Evolutionary conservation across 257 asterid species (phyloP).

Genomic region (Cruciata laevipes): DNA sequence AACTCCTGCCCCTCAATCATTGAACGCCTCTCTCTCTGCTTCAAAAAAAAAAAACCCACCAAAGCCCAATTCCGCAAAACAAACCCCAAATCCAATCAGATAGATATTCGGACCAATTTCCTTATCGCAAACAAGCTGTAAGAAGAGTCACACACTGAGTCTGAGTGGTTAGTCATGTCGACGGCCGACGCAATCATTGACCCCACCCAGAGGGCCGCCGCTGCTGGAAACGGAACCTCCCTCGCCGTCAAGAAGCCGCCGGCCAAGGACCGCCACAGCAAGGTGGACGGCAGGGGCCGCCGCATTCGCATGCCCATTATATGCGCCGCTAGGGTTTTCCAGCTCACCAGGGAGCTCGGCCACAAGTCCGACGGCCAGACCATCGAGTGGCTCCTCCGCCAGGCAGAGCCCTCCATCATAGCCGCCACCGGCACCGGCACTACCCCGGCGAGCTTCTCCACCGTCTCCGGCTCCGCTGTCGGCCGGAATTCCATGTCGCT

Average conservation of each 20-base stretch:
- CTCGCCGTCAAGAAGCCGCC: conserved; percentile 68
- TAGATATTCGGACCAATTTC: background rate
- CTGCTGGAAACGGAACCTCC: conserved; percentile 16
- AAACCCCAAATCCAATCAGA: background rate
- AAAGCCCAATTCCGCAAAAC: background rate
- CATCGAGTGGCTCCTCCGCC: conserved; percentile 95
- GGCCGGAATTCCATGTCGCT: conserved; percentile 19
- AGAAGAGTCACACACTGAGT: background rate
- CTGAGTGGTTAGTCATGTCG: conserved; percentile 11
- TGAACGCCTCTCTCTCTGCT: conserved; percentile 25
- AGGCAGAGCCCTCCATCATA: conserved; percentile 93
- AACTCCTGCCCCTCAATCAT: conserved; percentile 90
- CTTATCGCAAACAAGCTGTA: background rate
- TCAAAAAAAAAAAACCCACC: conserved; percentile 4
- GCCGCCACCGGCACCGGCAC: conserved; percentile 97
- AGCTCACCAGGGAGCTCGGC: conserved; percentile 87
- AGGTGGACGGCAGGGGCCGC: conserved; percentile 92
- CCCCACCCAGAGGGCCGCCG: conserved; percentile 17
- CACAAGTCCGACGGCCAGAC: conserved; percentile 98
- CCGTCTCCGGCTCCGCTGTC: conserved; percentile 20
- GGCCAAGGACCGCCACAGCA: conserved; percentile 94
- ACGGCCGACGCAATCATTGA: conserved; percentile 22
- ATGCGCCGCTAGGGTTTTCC: conserved; percentile 95
- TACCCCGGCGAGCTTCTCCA: conserved; percentile 80
- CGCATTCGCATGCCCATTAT: conserved; percentile 98